phyloP scores from a whole-genome alignment of 257 asterid genomes.

The Craterostigma plantagineum region DNA sequence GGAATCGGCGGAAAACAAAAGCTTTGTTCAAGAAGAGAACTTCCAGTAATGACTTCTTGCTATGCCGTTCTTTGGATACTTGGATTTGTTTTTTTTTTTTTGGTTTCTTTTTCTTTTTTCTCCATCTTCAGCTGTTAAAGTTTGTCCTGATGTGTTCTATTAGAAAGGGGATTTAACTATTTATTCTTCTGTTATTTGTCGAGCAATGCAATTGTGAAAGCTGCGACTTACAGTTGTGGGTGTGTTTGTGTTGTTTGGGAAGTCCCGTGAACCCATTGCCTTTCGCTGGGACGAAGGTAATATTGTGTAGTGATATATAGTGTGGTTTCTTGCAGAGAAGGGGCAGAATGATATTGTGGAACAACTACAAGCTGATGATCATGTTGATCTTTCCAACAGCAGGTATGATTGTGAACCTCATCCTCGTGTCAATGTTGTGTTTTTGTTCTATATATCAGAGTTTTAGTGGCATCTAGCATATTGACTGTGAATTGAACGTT shows the following conservation, averaged over 20 bases:
- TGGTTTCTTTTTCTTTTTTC: background rate
- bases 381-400: constrained; percentile 20
- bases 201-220: too few relatives aligned
- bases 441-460: too few relatives aligned
- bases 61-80: too few relatives aligned
- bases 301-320: constrained; percentile 6
- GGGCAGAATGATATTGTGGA: constrained; percentile 19
- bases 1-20: constrained; percentile 50
- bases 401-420: too few relatives aligned
- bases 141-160: background rate
- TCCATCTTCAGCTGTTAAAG: background rate
- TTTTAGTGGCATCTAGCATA: background rate
- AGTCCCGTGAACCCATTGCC: background rate
- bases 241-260: background rate
- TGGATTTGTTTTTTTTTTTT: constrained; percentile 1
- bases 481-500: too few relatives aligned
- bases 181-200: too few relatives aligned
- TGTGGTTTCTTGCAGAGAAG: constrained; percentile 26
- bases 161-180: background rate
- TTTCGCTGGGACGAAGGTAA: background rate
- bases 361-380: constrained; percentile 18
- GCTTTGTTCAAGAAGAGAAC: constrained; percentile 50
- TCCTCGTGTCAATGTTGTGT: too few relatives aligned
- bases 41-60: constrained; percentile 22
- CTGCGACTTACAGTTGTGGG: too few relatives aligned